Conservation (phyloP, 345 rosid genomes). For the Dimocarpus longan region DNA sequence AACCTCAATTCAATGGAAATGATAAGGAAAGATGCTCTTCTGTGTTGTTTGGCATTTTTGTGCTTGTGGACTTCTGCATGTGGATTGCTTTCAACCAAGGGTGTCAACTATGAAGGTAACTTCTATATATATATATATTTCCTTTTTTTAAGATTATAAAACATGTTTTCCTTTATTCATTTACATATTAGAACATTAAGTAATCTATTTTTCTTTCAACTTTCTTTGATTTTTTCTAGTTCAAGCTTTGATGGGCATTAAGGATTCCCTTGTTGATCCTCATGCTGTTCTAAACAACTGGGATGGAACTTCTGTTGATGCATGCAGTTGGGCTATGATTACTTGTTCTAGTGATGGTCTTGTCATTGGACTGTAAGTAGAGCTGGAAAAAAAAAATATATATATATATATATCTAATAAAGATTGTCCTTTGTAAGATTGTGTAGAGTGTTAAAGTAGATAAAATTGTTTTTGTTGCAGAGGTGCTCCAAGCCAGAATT, state of each 20-base stretch:
- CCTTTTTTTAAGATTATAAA: too few species aligned
- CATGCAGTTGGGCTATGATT: constrained; percentile 85
- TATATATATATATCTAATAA: not conserved
- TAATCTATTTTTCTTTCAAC: not conserved
- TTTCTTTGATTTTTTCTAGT: constrained; percentile 41
- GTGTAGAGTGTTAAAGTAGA: not conserved
- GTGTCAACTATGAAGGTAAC: constrained; percentile 90
- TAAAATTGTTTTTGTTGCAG: constrained; percentile 43
- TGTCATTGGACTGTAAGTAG: constrained; percentile 75
- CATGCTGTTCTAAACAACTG: constrained; percentile 62
- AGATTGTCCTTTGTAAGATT: not conserved
- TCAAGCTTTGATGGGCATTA: constrained; percentile 72
- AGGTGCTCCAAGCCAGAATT: constrained; percentile 79
- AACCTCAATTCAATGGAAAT: constrained; percentile 35
- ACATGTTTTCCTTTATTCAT: not conserved
- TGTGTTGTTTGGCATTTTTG: constrained; percentile 34
- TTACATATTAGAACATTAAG: not conserved
- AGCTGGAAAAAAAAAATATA: not conserved
- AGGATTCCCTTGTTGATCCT: constrained; percentile 56
- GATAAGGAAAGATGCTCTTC: constrained; percentile 31
- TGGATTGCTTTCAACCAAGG: constrained; percentile 76
- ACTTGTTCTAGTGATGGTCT: constrained; percentile 67
- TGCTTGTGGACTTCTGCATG: constrained; percentile 44
- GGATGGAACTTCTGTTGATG: constrained; percentile 83
- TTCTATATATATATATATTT: not conserved